Evolutionary conservation across 2,329 filamentous ascomycete species (phyloP).

Genomic region (Exophiala aquamarina): DNA sequence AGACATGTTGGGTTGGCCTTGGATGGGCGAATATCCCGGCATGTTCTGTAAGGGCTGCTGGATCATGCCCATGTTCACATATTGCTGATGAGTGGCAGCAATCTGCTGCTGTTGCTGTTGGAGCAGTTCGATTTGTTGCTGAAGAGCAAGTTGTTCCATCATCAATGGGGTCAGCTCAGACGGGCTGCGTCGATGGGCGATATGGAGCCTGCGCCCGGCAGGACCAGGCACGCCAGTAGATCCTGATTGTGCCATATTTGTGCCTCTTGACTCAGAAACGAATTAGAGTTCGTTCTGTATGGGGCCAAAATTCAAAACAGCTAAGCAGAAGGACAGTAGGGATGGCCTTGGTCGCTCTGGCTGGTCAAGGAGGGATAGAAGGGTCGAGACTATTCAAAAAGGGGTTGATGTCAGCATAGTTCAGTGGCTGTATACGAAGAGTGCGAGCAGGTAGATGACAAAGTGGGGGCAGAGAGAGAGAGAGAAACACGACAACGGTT

Average conservation of each 20-base stretch:
- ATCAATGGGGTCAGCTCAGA: slow-evolving; percentile 96
- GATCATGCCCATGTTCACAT: slow-evolving; percentile 95
- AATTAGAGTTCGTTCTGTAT: slow-evolving; percentile 1
- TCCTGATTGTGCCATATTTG: slow-evolving; percentile 67
- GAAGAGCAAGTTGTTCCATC: slow-evolving; percentile 98
- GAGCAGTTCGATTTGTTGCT: slow-evolving; percentile 95
- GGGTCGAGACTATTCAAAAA: neutral
- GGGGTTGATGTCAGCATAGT: neutral
- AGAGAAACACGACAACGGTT: slow-evolving; percentile 7
- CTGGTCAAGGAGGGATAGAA: slow-evolving; percentile 41
- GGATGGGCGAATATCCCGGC: slow-evolving; percentile 72
- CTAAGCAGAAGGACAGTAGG: slow-evolving; percentile 1
- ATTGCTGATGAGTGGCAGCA: slow-evolving; percentile 93
- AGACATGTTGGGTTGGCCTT: slow-evolving; percentile 66
- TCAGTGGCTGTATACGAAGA: neutral
- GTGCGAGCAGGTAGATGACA: neutral
- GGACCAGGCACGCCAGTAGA: slow-evolving; percentile 62
- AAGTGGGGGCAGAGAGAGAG: neutral
- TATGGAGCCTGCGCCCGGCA: slow-evolving; percentile 86
- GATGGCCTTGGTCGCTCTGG: neutral
- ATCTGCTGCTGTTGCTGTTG: slow-evolving; percentile 99
- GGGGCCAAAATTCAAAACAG: neutral
- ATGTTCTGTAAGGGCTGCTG: slow-evolving; percentile 75
- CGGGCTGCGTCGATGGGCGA: slow-evolving; percentile 93
- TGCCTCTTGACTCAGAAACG: slow-evolving; percentile 11